These are phyloP conservation scores for Diplotaxis tenuifolia DNA, from an alignment of 345 rosid species.

Conservation along the genomic window DNA sequence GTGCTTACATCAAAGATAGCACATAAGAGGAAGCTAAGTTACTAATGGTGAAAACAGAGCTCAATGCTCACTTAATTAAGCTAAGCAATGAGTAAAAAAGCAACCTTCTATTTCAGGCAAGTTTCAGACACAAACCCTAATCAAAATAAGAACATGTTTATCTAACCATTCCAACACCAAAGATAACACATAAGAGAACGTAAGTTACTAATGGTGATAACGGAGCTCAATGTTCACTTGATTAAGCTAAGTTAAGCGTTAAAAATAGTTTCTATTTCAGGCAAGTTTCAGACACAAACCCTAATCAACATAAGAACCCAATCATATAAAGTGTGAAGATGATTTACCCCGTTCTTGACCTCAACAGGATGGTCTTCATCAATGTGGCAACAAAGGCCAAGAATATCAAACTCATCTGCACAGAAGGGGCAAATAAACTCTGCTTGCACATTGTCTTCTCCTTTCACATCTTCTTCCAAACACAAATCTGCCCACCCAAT, in stretches of 20 bases:
- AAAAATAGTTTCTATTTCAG: neutral
- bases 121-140: neutral
- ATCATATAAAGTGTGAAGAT: neutral
- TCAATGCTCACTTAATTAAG: slow-evolving; percentile 1
- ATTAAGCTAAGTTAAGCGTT: neutral
- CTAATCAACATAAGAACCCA: neutral
- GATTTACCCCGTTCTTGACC: slow-evolving; percentile 80
- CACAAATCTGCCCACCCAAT: slow-evolving; percentile 47
- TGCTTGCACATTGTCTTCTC: slow-evolving; percentile 65
- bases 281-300: neutral
- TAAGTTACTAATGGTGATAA: neutral
- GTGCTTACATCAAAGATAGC: neutral
- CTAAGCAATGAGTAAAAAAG: neutral
- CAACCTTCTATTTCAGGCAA: neutral
- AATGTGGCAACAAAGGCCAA: slow-evolving; percentile 89
- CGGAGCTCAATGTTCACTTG: neutral
- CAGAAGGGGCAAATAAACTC: slow-evolving; percentile 88
- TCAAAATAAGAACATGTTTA: slow-evolving; percentile 1
- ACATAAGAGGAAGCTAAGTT: neutral
- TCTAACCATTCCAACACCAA: no score
- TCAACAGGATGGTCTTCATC: slow-evolving; percentile 84
- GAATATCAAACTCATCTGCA: slow-evolving; percentile 75
- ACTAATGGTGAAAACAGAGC: neutral
- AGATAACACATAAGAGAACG: neutral
- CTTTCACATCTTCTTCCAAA: slow-evolving; percentile 58